Evolutionary conservation across 768 basidiomycete species (phyloP), one percentile per base, ranked within the genome.

Genomic region (Hebeloma cylindrosporum): DNA sequence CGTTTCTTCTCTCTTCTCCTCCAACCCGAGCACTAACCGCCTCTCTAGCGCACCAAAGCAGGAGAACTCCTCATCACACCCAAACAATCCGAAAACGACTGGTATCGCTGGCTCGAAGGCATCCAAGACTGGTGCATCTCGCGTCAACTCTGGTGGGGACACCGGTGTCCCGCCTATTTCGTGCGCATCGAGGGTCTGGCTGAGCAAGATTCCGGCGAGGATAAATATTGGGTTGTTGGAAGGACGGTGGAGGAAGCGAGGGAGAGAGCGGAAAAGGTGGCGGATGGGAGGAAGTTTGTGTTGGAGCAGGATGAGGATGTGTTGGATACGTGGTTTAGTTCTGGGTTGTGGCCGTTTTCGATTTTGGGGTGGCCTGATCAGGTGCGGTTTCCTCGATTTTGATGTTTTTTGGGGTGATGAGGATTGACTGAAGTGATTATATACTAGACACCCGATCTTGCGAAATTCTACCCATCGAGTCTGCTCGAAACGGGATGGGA

Each of bases 121-220:
- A 92, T 96, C 48, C 93, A 97, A 66, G 96, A 98, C 61, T 99
- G 96, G 96, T 99, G 96, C 69, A 86, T 98, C 59, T 98, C 96
- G 2, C 88, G 96, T 42, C 96, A 99, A 61, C 77, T 98, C 13
- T 99, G 96, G 96, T 98, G 95, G 95, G 95, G 96, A 21, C 95
- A 98, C 61, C 82, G 96, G 45, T 87, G 84, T 61, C 96, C 96
- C 2, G 96, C 93, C 0, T 98, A 96, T 70, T 87, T 93, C 48
- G 85, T 96, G 35, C 77, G 78, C 33, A 79, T 97, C 45, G 89
- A 93, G 44, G 93, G 92, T n/a, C n/a, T n/a, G 4, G 65, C 73
- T 48, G 73, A 75, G 2, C 78, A 80, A 43, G 82, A 93, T 41
- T 88, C 83, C 54, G 76, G 75, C 18, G 87, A 92, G 45, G 85